Evolutionary conservation across 257 asterid genomes (phyloP).

Genomic region (Leonotis leonurus): DNA sequence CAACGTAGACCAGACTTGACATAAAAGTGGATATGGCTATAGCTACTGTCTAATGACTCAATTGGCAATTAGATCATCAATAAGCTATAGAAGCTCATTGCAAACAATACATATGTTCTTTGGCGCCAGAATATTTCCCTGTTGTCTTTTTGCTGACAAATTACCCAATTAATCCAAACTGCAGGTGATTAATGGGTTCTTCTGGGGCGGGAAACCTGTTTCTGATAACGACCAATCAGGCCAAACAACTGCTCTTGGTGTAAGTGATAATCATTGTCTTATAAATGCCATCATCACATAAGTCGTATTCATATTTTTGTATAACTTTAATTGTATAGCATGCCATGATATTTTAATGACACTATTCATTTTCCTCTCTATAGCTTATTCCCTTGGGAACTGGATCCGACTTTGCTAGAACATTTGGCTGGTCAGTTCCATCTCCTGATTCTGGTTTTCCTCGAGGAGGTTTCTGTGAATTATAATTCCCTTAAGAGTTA

Average conservation of each 20-base stretch:
- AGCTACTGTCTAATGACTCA: neutral
- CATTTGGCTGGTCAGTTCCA: constrained; percentile 70
- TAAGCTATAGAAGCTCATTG: neutral
- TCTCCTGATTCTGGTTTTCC: constrained; percentile 22
- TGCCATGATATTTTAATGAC: constrained; percentile 17
- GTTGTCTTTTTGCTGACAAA: neutral
- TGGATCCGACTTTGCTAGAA: constrained; percentile 91
- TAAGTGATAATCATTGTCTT: constrained; percentile 32
- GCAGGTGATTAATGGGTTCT: constrained; percentile 90
- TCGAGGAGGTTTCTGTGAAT: neutral
- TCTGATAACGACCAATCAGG: constrained; percentile 38
- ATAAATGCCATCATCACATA: neutral
- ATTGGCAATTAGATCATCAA: neutral
- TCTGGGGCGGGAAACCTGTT: constrained; percentile 71
- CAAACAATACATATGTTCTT: neutral
- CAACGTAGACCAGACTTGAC: neutral
- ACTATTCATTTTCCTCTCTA: constrained; percentile 24
- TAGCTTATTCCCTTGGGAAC: constrained; percentile 93
- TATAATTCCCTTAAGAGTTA: constrained; percentile 2
- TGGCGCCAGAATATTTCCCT: neutral
- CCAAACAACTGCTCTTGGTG: constrained; percentile 75
- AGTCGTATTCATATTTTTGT: constrained; percentile 10
- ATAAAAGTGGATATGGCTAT: neutral
- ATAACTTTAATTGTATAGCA: constrained; percentile 6
- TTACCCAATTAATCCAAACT: constrained; percentile 8